Percentiles rank a stretch among this genome's conserved stretches.
Evolutionary conservation across 2,329 filamentous ascomycete genomes (phyloP).

Genomic region (Ophiobolus disseminans): DNA sequence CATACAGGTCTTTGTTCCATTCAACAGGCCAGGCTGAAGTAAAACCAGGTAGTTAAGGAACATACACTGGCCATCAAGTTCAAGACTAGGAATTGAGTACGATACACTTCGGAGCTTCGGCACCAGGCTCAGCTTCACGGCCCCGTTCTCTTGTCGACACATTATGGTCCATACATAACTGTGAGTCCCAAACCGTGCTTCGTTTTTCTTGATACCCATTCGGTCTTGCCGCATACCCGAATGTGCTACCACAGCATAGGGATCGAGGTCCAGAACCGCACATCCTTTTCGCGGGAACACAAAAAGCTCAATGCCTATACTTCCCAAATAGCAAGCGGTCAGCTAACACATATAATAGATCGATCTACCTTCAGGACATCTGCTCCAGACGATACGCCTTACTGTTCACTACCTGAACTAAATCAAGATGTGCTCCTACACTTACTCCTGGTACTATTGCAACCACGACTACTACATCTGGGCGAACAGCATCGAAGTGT

Average conservation of each 20-base stretch:
- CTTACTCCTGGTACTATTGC: constrained; percentile 57
- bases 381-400: too few species aligned
- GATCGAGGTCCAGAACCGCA: constrained; percentile 3
- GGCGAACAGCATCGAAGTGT: constrained; percentile 55
- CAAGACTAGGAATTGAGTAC: too few species aligned
- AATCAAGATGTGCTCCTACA: constrained; percentile 54
- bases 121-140: too few species aligned
- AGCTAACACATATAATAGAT: constrained; percentile 20
- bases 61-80: not conserved
- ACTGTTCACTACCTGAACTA: not conserved
- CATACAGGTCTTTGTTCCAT: constrained; percentile 5
- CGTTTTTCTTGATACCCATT: too few species aligned
- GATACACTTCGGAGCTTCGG: too few species aligned
- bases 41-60: not conserved
- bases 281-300: not conserved
- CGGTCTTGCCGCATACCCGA: not conserved
- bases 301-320: not conserved
- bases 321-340: constrained; percentile 12
- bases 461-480: constrained; percentile 59
- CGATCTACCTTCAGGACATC: too few species aligned
- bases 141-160: too few species aligned
- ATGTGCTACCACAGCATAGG: not conserved
- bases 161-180: too few species aligned
- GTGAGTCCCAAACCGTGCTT: too few species aligned
- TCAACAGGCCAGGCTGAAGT: not conserved